These are phyloP conservation scores for Lentinula raphanica DNA, from an alignment of 768 basidiomycete species.

Conservation along the genomic window DNA sequence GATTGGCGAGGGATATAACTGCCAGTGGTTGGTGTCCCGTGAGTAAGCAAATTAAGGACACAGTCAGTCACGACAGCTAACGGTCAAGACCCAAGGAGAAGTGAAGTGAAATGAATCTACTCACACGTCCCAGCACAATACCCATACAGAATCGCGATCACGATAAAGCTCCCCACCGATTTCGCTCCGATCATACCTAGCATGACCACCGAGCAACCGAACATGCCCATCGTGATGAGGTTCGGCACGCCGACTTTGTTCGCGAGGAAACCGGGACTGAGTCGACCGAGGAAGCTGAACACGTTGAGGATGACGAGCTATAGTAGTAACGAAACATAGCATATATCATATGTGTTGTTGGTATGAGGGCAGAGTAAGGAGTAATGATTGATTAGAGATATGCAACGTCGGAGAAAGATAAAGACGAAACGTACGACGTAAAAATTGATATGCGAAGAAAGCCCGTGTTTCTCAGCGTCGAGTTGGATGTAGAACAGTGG, in stretches of 20 bases:
- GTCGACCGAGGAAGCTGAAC: constrained; percentile 31
- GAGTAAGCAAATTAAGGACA: no score
- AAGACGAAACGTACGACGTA: constrained; percentile 29
- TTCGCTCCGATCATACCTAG: constrained; percentile 28
- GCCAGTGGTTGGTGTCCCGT: background rate
- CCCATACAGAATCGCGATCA: constrained; percentile 26
- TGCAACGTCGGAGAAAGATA: background rate
- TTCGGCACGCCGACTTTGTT: constrained; percentile 22
- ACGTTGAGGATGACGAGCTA: constrained; percentile 37
- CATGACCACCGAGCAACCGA: constrained; percentile 20
- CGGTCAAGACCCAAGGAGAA: background rate
- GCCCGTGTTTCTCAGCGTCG: constrained; percentile 24
- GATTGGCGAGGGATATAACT: constrained; percentile 27
- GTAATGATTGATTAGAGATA: background rate
- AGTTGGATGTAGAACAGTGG: constrained; percentile 35
- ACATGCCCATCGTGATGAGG: constrained; percentile 20
- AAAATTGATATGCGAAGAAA: constrained; percentile 26
- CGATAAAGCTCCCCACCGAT: constrained; percentile 17
- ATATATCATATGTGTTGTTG: background rate
- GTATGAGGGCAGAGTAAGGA: background rate
- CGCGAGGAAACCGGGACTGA: constrained; percentile 30
- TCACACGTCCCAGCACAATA: constrained; percentile 30
- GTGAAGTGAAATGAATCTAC: constrained; percentile 11
- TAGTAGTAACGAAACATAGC: background rate
- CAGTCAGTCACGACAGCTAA: no score